A percentile compares a stretch with the other conserved stretches of the same genome.
These are phyloP conservation scores for Dissoconium aciculare DNA, from an alignment of 2,329 filamentous ascomycete species.

Conservation along the genomic window DNA sequence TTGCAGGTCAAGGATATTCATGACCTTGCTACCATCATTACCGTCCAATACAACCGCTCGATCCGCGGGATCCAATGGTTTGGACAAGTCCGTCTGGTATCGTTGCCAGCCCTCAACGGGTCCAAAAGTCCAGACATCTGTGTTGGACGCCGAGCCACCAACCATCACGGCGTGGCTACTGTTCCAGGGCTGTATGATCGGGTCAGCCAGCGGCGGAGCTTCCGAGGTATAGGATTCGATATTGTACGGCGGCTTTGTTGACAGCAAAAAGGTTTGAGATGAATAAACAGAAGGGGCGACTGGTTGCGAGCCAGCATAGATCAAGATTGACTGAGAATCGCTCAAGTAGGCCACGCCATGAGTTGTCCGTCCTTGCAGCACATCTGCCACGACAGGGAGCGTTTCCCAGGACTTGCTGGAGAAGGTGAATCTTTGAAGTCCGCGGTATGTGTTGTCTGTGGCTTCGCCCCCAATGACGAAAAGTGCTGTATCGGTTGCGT, in stretches of 20 bases:
- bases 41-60: conserved; percentile 50
- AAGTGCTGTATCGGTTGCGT: conserved; percentile 46
- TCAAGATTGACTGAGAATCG: conserved; percentile 53
- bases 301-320: conserved; percentile 64
- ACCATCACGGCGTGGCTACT: conserved; percentile 56
- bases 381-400: conserved; percentile 33
- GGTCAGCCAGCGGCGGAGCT: conserved; percentile 49
- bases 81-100: conserved; percentile 48
- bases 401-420: conserved; percentile 43
- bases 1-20: conserved; percentile 65
- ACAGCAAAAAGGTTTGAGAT: conserved; percentile 61
- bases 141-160: conserved; percentile 54
- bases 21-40: conserved; percentile 59
- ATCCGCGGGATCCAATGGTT: conserved; percentile 21
- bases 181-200: conserved; percentile 62
- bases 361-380: conserved; percentile 53
- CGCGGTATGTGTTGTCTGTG: conserved; percentile 47
- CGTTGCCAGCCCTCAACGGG: conserved; percentile 48
- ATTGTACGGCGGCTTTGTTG: conserved; percentile 47
- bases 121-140: conserved; percentile 58
- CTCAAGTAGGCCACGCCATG: conserved; percentile 66
- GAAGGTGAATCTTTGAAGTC: conserved; percentile 57
- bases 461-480: conserved; percentile 63
- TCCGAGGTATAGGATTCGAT: conserved; percentile 45
- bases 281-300: conserved; percentile 41